Percentiles rank a stretch among this genome's conserved stretches.
Conservation (phyloP, 2,329 filamentous ascomycete genomes). For the Amphichorda felina region DNA sequence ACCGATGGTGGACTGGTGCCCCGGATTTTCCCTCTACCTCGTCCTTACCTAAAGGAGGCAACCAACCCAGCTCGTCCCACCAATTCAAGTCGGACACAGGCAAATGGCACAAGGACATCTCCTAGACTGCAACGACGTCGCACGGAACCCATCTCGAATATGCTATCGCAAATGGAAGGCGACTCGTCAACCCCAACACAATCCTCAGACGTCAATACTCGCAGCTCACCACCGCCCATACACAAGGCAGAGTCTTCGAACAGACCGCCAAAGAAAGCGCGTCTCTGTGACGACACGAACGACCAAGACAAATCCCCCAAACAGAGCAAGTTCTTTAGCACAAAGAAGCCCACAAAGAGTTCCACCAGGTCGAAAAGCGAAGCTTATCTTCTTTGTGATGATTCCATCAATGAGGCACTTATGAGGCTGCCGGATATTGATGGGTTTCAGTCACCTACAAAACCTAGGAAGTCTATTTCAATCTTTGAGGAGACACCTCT, state of each 20-base stretch:
- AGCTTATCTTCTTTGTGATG: conserved; percentile 38
- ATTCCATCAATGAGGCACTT: conserved; percentile 44
- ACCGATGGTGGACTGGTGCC: conserved; percentile 37
- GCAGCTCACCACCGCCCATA: conserved; percentile 5
- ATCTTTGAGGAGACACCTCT: conserved; percentile 33
- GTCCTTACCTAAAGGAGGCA: conserved; percentile 38
- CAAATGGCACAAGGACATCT: conserved; percentile 14
- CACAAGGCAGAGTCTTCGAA: conserved; percentile 10
- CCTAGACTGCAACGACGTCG: conserved; percentile 33
- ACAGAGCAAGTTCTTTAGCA: conserved; percentile 44
- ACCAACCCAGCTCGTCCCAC: conserved; percentile 8
- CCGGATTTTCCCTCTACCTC: conserved; percentile 45
- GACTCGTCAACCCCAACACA: conserved; percentile 8
- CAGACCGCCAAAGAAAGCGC: conserved; percentile 44
- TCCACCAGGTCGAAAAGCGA: conserved; percentile 22
- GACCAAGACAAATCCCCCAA: conserved; percentile 20
- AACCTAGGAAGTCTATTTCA: conserved; percentile 22
- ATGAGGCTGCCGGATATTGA: conserved; percentile 37
- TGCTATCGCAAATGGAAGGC: conserved; percentile 20
- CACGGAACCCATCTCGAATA: conserved; percentile 37
- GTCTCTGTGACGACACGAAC: conserved; percentile 34
- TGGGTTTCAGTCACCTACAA: conserved; percentile 28
- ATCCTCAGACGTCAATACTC: conserved; percentile 5
- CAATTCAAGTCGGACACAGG: conserved; percentile 7
- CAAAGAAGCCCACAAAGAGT: conserved; percentile 11